These are phyloP conservation scores for Boletus smithii DNA, from an alignment of 1,284 basidiomycete species.

Conservation along the genomic window DNA sequence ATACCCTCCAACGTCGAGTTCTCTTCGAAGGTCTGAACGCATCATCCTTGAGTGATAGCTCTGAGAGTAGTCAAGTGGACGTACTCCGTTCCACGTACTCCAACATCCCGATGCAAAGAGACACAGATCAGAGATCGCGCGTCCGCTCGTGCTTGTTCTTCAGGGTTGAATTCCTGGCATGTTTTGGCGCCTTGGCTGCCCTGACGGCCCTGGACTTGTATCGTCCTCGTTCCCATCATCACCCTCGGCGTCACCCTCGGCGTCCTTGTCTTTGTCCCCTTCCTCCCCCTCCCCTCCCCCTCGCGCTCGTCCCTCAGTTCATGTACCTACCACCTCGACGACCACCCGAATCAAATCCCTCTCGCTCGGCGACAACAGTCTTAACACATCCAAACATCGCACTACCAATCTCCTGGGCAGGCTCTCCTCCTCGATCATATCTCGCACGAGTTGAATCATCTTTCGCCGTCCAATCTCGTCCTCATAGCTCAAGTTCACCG, in stretches of 20 bases:
- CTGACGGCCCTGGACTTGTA: conserved; percentile 3
- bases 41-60: not conserved
- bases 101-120: conserved; percentile 87
- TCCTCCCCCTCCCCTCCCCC: conserved; percentile 36
- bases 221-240: conserved; percentile 26
- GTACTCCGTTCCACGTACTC: conserved; percentile 87
- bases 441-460: conserved; percentile 83
- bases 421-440: conserved; percentile 82
- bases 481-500: conserved; percentile 84
- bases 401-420: conserved; percentile 81
- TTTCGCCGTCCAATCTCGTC: conserved; percentile 94
- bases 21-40: conserved; percentile 77
- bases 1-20: conserved; percentile 91
- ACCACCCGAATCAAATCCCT: conserved; percentile 90
- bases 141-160: conserved; percentile 60
- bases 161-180: conserved; percentile 47
- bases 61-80: conserved; percentile 26
- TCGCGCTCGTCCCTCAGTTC: conserved; percentile 71
- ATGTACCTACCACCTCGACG: conserved; percentile 90
- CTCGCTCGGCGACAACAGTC: conserved; percentile 82
- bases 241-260: conserved; percentile 15
- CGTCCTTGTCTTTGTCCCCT: conserved; percentile 29
- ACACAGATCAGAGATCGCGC: conserved; percentile 81
- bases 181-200: conserved; percentile 16
- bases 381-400: conserved; percentile 82